Evolutionary conservation across 805 yeast species (phyloP), one percentile per base, ranked within the genome.

Genomic region (Schizosaccharomyces octosporus): DNA sequence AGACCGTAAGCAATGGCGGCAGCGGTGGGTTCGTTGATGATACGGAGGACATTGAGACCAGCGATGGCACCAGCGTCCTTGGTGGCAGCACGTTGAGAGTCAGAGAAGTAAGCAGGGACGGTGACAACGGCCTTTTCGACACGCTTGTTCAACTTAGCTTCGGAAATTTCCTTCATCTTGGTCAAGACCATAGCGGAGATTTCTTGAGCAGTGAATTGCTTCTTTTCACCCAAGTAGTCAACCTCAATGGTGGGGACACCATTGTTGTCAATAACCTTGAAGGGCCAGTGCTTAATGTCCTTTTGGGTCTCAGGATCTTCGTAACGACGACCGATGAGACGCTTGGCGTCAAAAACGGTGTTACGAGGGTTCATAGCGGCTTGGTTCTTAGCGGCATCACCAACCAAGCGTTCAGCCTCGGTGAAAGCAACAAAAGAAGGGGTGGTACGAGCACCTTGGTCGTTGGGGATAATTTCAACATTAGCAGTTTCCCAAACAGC

Each of bases 361-460:
- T 89, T 89, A 63, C 77, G 72, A 65, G 95, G 95, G 78, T 88
- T 88, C 73, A 88, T 81, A 63, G 95, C 89, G 65, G 96, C 96
- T 78, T 88, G 97, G 76, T 89, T 88, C 83, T 88, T 88, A 66
- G 96, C 97, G 67, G 96, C 90, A 74, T 87, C 96, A 77, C 96
- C 96, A 70, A 87, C 86, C 70, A 87, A 79, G 77, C 96, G 83
- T 79, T 88, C 97, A 62, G 85, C 81, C 67, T 85, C 93, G 62
- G 95, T 86, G 78, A 88, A 88, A 55, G 95, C 95, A 62, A 89
- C 97, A 72, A 84, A 89, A 41, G 96, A 89, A 63, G 97, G 96
- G 63, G 97, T 89, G 64, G 89, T 88, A 80, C 97, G 87, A 81
- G 88, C 88, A 82, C 97, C 97, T 79, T 88, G 97, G 75, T 89